Evolutionary conservation across 805 yeast genomes (phyloP).

Genomic region (Isabelozyma gotoi): DNA sequence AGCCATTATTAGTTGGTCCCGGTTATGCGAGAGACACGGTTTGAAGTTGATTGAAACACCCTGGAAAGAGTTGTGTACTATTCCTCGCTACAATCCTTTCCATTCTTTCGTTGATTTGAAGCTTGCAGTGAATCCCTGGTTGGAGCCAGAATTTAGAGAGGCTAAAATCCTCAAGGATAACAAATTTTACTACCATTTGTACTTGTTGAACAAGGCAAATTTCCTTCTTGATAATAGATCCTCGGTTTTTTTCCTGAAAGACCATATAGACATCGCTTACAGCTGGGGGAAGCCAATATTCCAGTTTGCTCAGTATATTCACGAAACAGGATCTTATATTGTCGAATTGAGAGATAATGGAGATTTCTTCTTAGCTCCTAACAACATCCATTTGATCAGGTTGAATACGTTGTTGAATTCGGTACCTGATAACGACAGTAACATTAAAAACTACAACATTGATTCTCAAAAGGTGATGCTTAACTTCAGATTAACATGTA

Average conservation of each 20-base stretch:
- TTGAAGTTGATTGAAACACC: conserved; percentile 81
- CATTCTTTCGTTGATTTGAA: conserved; percentile 76
- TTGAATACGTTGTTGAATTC: conserved; percentile 45
- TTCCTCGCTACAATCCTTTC: conserved; percentile 81
- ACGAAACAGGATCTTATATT: conserved; percentile 82
- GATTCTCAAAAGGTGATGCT: conserved; percentile 77
- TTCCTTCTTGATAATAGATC: conserved; percentile 83
- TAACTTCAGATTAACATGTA: conserved; percentile 63
- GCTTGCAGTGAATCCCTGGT: conserved; percentile 72
- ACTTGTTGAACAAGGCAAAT: conserved; percentile 64
- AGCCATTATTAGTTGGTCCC: conserved; percentile 55
- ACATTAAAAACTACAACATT: conserved; percentile 31
- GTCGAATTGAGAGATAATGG: conserved; percentile 84
- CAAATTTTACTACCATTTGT: conserved; percentile 74
- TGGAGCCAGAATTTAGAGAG: conserved; percentile 50
- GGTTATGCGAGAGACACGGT: conserved; percentile 85
- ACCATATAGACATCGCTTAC: conserved; percentile 65
- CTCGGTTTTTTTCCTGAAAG: conserved; percentile 55
- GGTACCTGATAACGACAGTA: conserved; percentile 13
- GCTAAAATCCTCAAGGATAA: conserved; percentile 45
- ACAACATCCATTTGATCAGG: conserved; percentile 78
- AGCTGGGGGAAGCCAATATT: conserved; percentile 91
- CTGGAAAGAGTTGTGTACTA: conserved; percentile 77
- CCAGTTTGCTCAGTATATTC: conserved; percentile 86
- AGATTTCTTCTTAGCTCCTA: conserved; percentile 79